Base-by-base conservation (phyloP, 2,329 filamentous ascomycete genomes). In the Aspergillus sp. region DNA sequence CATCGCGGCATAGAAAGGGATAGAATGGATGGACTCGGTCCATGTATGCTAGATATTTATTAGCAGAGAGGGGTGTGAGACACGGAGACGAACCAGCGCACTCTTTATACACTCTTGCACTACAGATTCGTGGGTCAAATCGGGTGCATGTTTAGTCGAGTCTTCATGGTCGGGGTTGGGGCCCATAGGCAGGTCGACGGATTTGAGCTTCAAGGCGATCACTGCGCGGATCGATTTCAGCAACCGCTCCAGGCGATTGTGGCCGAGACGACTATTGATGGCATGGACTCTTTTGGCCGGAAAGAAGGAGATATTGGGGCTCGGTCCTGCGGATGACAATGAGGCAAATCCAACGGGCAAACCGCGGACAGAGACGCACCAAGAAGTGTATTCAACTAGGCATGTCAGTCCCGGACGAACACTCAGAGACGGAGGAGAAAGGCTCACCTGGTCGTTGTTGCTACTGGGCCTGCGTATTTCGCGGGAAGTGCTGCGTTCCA, bases 1-100 rank as follows among this genome's bases (percentile, higher is more conserved):
- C 42, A 8, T 59, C 47, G 24, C 64, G 67, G 48, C 76, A 72
- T 2, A 79, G 68, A 49, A 79, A 79, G 1, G 77, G 75, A 55
- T 76, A 75, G 1, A 76, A 24, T 0, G 72, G 71, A 58, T 79
- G 75, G 1, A 75, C 63, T 11, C 68, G 66, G 2, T 70, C 66
- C 57, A 79, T 78, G 61, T 77, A 79, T 27, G 66, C 70, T 75
- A 47, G 19, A n/a, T 4, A 24, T 24, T 24, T 20, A 24, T 24
- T 24, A 24, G 24, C 24, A 24, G 22, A 7, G 5, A 4, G 22
- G 7, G 22, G 7, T 6, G 22, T 24, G 22, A 24, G 5, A 24
- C 4, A 22, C 3, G 41, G 13, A 22, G 37, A 20, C 7, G 33
- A 12, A 12, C 48, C 22, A 5, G 27, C 48, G 7, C 27, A 51